Conservation (phyloP, 2,329 filamentous ascomycete genomes). For the Talaromyces rugulosus region DNA sequence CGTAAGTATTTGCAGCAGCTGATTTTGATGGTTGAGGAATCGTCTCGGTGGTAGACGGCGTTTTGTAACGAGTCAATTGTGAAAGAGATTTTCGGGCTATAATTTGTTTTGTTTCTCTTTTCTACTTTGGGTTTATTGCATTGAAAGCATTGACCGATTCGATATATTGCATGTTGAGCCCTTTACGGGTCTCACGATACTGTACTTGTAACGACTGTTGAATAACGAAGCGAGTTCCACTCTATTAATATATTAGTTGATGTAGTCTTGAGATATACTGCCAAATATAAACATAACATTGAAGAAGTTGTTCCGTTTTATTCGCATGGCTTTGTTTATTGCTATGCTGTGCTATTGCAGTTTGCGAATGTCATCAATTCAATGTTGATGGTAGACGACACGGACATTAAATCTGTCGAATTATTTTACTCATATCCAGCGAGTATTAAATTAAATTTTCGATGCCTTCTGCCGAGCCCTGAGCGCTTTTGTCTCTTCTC, state of each 20-base stretch:
- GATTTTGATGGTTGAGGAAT: conserved; percentile 58
- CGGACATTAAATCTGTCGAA: no score
- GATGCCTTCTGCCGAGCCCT: conserved; percentile 3
- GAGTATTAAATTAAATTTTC: neutral
- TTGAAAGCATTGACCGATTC: neutral
- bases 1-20: conserved; percentile 36
- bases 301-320: neutral
- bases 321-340: neutral
- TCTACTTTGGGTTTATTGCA: neutral
- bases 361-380: no score
- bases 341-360: no score
- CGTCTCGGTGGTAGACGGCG: conserved; percentile 65
- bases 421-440: no score
- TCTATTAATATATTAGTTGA: neutral
- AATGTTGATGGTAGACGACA: no score
- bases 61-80: conserved; percentile 27
- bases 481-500: conserved; percentile 17
- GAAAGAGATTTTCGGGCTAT: neutral
- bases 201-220: neutral
- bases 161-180: neutral
- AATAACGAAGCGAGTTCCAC: neutral
- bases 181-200: neutral
- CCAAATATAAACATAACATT: neutral
- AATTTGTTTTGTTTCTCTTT: neutral
- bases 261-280: neutral